Base-by-base conservation (phyloP, 179 eudicot genomes). In the Heliamphora pulchella region DNA sequence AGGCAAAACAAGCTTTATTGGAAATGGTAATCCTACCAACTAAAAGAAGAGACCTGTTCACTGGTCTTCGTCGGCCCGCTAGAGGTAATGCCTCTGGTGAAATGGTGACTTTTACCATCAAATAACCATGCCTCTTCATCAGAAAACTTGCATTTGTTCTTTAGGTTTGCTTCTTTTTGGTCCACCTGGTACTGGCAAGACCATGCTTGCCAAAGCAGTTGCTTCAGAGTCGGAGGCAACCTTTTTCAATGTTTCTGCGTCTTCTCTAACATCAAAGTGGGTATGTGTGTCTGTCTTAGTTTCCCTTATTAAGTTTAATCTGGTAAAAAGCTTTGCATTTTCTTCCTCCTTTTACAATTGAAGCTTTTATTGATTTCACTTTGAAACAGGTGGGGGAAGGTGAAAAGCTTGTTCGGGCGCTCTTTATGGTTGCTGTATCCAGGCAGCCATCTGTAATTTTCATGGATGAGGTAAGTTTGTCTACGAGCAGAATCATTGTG, bases 111-210 rank as follows among this genome's bases (percentile, higher is more conserved):
- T 10, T 51, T 14, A 31, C 78, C 67, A 58, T 75, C 41, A 75
- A 58, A 59, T 44, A 8, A 13, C 3, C 13, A 63, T n/a, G 77
- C 13, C 11, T 13, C 39, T 74, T 75, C 50, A 10, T 15, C 46
- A 54, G 6, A 76, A 22, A 81, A 18, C 70, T 71, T 81, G 71
- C 78, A 54, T 76, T 79, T 76, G 20, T 72, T 76, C 59, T 71
- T 74, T 85, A 96, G 99, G 99, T 83, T 82, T 96, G 76, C 97
- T 96, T 79, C 98, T 96, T 68, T 96, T 96, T 88, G 99, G 99
- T 82, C 99, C 99, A 79, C 99, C 99, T 63, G 99, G 99, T 74
- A 96, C 97, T 86, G 99, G 99, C 50, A 96, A 96, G 86, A 96
- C 99, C 72, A 85, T 96, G 97, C 98, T 96, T 85, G 99, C 99